Conservation (phyloP, 805 yeast species). For the Metschnikowia shivogae region DNA sequence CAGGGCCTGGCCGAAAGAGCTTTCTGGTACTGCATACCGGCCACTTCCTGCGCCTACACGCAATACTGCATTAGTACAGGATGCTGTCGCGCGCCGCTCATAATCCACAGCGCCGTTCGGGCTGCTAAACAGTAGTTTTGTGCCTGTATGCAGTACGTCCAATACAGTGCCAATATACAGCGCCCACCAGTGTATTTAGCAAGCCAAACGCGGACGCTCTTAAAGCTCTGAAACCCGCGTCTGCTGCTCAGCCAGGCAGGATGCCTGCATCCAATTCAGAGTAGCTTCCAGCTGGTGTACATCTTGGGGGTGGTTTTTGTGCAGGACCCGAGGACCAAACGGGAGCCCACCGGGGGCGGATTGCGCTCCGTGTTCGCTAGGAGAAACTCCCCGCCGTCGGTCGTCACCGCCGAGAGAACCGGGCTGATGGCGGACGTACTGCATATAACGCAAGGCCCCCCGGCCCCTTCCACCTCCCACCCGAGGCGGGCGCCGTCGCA, state of each 20-base stretch:
- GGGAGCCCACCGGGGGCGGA: conserved; percentile 1
- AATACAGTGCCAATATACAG: no score
- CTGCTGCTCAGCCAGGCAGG: neutral
- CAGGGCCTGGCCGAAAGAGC: no score
- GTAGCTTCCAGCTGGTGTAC: conserved; percentile 2
- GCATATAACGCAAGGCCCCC: neutral
- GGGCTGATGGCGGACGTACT: conserved; percentile 2
- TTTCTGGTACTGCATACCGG: no score
- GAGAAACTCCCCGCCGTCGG: conserved; percentile 5
- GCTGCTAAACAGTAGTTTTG: no score
- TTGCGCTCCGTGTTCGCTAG: conserved; percentile 4
- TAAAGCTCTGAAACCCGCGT: no score
- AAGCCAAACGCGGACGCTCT: no score
- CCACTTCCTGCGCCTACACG: no score
- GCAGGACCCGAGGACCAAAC: conserved; percentile 1
- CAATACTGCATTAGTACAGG: no score
- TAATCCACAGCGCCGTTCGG: no score
- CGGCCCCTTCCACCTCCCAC: neutral
- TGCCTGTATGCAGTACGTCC: no score
- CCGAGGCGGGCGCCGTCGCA: conserved; percentile 1
- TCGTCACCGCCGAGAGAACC: conserved; percentile 6
- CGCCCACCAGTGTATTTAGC: no score
- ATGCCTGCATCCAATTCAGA: neutral
- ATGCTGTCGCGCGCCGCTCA: no score
- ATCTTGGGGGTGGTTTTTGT: neutral